phyloP scores from a whole-genome alignment of 2,329 filamentous ascomycete genomes.

The Aspergillus spinulosporus region DNA sequence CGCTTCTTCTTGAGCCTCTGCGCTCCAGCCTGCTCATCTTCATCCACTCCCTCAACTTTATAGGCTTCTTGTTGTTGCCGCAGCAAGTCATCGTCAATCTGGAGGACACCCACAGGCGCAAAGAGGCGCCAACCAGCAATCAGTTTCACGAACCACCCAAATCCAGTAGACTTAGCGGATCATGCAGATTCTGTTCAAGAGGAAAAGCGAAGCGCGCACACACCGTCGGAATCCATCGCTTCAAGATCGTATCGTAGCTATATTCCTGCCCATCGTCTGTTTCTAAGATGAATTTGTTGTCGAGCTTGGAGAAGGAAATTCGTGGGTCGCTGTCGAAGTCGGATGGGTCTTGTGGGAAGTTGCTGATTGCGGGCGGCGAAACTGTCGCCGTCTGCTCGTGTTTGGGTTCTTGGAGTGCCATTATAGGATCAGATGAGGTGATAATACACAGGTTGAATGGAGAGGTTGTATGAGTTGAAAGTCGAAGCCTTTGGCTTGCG shows the following conservation, averaged over 20 bases:
- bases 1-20: slow-evolving; percentile 54
- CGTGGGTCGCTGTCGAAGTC: slow-evolving; percentile 77
- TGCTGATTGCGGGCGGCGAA: slow-evolving; percentile 24
- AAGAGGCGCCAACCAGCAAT: slow-evolving; percentile 31
- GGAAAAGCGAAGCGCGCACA: slow-evolving; percentile 26
- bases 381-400: slow-evolving; percentile 19
- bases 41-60: slow-evolving; percentile 60
- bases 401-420: slow-evolving; percentile 28
- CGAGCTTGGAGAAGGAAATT: slow-evolving; percentile 81
- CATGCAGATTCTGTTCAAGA: neutral
- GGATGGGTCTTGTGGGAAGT: slow-evolving; percentile 58
- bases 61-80: slow-evolving; percentile 64
- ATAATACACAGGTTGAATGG: neutral
- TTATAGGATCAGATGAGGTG: slow-evolving; percentile 4
- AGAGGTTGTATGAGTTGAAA: neutral
- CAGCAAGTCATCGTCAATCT: slow-evolving; percentile 62
- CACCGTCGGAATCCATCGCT: slow-evolving; percentile 73
- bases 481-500: neutral
- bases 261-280: slow-evolving; percentile 82
- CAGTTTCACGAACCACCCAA: slow-evolving; percentile 34
- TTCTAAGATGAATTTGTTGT: slow-evolving; percentile 80
- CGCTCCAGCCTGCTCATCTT: slow-evolving; percentile 48
- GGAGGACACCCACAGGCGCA: slow-evolving; percentile 36
- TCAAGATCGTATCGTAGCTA: slow-evolving; percentile 71
- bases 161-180: slow-evolving; percentile 20